phyloP scores from a whole-genome alignment of 2,329 filamentous ascomycete species.

The Cyanodermella asteris region DNA sequence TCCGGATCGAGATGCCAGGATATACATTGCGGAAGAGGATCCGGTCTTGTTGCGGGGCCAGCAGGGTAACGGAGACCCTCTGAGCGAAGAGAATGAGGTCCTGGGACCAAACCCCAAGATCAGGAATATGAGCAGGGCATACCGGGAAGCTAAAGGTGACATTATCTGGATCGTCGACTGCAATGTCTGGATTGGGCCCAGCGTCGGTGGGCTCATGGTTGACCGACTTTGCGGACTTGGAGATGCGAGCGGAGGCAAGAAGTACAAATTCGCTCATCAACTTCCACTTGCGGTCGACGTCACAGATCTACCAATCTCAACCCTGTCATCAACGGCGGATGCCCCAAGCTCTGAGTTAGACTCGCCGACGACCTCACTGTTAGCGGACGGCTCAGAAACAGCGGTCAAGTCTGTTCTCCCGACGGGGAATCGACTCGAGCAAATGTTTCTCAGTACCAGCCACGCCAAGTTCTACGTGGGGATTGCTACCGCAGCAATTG shows the following conservation, averaged over 20 bases:
- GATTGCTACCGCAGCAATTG: conserved; percentile 79
- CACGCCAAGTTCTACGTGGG: conserved; percentile 96
- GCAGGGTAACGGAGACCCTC: conserved; percentile 25
- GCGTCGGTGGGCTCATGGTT: conserved; percentile 70
- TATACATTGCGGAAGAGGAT: conserved; percentile 70
- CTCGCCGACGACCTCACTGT: conserved; percentile 59
- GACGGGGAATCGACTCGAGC: conserved; percentile 70
- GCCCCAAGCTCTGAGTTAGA: conserved; percentile 11
- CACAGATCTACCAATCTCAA: no score
- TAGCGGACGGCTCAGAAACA: no score
- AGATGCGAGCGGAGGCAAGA: conserved; percentile 21
- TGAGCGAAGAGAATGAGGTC: no score
- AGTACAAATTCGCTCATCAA: conserved; percentile 85
- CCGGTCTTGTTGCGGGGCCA: conserved; percentile 39
- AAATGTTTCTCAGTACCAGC: conserved; percentile 80
- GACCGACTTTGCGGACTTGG: conserved; percentile 56
- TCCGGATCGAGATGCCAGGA: conserved; percentile 43
- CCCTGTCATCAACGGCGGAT: no score
- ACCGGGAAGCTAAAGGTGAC: conserved; percentile 68
- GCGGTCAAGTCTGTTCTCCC: no score
- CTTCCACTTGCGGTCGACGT: conserved; percentile 74
- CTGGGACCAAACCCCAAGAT: conserved; percentile 98
- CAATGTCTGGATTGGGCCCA: conserved; percentile 75
- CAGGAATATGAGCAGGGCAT: conserved; percentile 82
- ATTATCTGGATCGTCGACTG: conserved; percentile 90